Percentiles rank a stretch among this genome's conserved stretches.
Conservation (phyloP, 2,329 filamentous ascomycete species). For the Monosporascus sp. region DNA sequence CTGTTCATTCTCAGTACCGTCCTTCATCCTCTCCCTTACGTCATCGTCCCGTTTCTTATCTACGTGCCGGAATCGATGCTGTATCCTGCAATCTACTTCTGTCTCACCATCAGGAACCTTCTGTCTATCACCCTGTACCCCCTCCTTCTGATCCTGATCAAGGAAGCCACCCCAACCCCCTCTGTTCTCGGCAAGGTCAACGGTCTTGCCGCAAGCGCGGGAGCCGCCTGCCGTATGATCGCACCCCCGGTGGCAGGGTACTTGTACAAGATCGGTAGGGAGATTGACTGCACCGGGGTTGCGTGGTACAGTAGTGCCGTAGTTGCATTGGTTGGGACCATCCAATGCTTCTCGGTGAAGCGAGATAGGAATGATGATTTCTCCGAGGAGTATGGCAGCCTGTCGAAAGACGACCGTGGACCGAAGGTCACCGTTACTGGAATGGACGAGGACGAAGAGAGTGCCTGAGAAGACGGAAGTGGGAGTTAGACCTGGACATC, state of each 20-base stretch:
- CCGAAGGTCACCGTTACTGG: slow-evolving; percentile 8
- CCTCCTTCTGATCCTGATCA: slow-evolving; percentile 62
- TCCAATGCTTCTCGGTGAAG: slow-evolving; percentile 55
- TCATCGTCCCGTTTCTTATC: slow-evolving; percentile 54
- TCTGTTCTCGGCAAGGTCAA: slow-evolving; percentile 60
- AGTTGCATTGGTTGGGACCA: slow-evolving; percentile 50
- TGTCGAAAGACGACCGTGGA: background rate
- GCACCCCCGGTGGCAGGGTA: slow-evolving; percentile 61
- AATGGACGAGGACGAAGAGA: slow-evolving; percentile 7
- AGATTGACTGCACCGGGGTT: slow-evolving; percentile 53
- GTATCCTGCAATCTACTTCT: slow-evolving; percentile 54
- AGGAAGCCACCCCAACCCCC: slow-evolving; percentile 56
- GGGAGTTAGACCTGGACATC: too few relatives aligned
- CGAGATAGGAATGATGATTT: slow-evolving; percentile 19
- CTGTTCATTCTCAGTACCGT: slow-evolving; percentile 55
- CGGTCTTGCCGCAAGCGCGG: slow-evolving; percentile 60
- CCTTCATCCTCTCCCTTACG: slow-evolving; percentile 58
- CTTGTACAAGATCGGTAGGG: slow-evolving; percentile 56
- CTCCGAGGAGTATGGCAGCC: slow-evolving; percentile 8
- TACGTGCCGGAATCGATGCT: slow-evolving; percentile 48
- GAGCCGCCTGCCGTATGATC: slow-evolving; percentile 62
- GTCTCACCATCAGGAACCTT: slow-evolving; percentile 53
- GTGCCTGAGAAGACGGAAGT: too few relatives aligned
- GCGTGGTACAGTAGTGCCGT: slow-evolving; percentile 60
- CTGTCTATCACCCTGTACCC: slow-evolving; percentile 62